Evolutionary conservation across 2,329 filamentous ascomycete genomes (phyloP), one percentile per base, ranked within the genome.

Genomic region (Allantophomopsis lycopodina): DNA sequence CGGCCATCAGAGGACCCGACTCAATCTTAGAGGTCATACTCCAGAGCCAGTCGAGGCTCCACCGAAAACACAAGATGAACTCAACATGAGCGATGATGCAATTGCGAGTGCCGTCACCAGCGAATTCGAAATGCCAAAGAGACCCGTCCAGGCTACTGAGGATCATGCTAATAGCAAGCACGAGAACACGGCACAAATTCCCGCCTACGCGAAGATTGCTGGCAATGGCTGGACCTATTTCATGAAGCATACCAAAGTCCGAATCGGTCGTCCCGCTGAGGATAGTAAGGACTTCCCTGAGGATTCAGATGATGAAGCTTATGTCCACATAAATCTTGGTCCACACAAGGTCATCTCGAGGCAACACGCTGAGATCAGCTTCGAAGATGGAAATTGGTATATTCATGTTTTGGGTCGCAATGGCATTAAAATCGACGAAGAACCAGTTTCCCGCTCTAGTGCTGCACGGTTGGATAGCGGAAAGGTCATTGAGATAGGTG

Each of bases 401-500:
- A 73, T 98, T 38, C 66, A 76, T 34, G 85, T 94, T 46, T 88
- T 89, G 55, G 91, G 91, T 15, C 82, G 91, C 49, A 98, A 98
- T 57, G 87, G 88, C 20, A 73, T 94, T 36, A 85, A 84, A 52
- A 68, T 96, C 16, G 85, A 98, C 57, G 84, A 85, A 44, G 62
- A 64, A 38, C 65, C 73, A 15, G 63, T 93, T 41, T 83, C 82
- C 52, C 70, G 79, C 38, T 80, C 81, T 11, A 58, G 63, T 21
- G 64, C 71, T 32, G 71, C 76, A 28, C 64, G 74, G 21, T 69
- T 98, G 18, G 75, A 76, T 33, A 94, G 88, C 51, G 91, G 91
- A 42, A 80, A 89, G 56, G 85, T 96, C 34, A 79, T 98, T 42
- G 87, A 94, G 54, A 84, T 96, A 54, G 83, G 82, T 50, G 84